Percentiles rank a stretch among this genome's conserved stretches.
Evolutionary conservation across 106 monocot species (phyloP).

Genomic region (Phalaenopsis equestris): DNA sequence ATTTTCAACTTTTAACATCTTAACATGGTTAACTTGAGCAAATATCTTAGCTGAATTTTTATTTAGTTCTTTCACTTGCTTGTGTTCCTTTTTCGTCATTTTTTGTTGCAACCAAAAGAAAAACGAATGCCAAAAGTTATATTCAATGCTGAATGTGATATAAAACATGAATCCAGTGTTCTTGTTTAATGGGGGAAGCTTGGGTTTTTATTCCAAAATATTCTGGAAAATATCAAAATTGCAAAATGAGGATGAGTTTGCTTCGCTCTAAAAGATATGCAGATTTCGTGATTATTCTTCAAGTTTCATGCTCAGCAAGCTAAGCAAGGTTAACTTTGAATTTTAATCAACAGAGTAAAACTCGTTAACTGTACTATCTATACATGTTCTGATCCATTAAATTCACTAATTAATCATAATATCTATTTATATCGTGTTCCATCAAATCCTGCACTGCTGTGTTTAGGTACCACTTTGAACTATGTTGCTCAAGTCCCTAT

Average conservation of each 20-base stretch:
- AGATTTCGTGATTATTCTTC: neutral
- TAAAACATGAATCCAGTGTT: neutral
- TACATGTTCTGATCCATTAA: neutral
- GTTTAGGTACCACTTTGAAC: neutral
- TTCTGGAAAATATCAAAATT: neutral
- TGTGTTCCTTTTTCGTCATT: neutral
- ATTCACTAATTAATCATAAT: neutral
- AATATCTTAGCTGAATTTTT: neutral
- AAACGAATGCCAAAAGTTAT: neutral
- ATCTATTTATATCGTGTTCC: neutral
- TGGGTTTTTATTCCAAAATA: neutral
- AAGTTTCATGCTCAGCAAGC: neutral
- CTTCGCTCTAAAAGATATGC: neutral
- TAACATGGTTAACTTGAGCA: neutral
- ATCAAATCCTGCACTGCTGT: neutral
- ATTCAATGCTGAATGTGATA: neutral
- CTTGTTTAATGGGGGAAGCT: neutral
- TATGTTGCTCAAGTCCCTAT: neutral
- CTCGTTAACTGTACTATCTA: neutral
- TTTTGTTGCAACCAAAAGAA: neutral
- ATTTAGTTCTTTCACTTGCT: neutral
- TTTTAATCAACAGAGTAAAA: neutral
- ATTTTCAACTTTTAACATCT: neutral
- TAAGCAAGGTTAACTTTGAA: neutral
- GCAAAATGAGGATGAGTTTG: too few relatives aligned